Conservation (phyloP, 2,329 filamentous ascomycete genomes). For the Dactylellina drechsleri region DNA sequence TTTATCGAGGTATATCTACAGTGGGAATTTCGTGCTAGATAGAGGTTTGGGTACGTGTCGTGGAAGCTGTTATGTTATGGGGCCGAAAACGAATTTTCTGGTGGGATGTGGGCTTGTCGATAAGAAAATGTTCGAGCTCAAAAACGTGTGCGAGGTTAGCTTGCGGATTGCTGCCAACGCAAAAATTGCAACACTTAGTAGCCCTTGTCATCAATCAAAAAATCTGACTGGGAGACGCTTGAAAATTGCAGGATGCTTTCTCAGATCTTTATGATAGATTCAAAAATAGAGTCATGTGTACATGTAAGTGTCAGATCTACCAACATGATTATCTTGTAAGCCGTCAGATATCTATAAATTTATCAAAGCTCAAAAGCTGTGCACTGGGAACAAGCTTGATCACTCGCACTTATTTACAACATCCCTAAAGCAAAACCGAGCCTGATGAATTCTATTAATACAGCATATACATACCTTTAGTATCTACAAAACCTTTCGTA, state of each 20-base stretch:
- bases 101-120: conserved; percentile 53
- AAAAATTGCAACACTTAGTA: conserved; percentile 20
- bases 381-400: no score
- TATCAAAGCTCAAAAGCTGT: no score
- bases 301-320: no score
- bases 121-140: conserved; percentile 53
- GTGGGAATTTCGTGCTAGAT: conserved; percentile 8
- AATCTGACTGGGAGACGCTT: no score
- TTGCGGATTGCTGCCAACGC: conserved; percentile 22
- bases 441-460: no score
- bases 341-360: no score
- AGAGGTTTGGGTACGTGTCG: conserved; percentile 39
- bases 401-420: no score
- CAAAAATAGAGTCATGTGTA: background rate
- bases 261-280: background rate
- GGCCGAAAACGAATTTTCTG: conserved; percentile 50
- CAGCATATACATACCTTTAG: no score
- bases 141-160: conserved; percentile 16
- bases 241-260: background rate
- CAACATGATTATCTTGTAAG: no score
- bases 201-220: no score
- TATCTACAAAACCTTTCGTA: no score
- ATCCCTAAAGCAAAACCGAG: no score
- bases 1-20: conserved; percentile 16
- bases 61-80: conserved; percentile 17